Evolutionary conservation across 176 grass and related monocot species (phyloP), one percentile per base, ranked within the genome.

Genomic region (Oryza glumipatula): DNA sequence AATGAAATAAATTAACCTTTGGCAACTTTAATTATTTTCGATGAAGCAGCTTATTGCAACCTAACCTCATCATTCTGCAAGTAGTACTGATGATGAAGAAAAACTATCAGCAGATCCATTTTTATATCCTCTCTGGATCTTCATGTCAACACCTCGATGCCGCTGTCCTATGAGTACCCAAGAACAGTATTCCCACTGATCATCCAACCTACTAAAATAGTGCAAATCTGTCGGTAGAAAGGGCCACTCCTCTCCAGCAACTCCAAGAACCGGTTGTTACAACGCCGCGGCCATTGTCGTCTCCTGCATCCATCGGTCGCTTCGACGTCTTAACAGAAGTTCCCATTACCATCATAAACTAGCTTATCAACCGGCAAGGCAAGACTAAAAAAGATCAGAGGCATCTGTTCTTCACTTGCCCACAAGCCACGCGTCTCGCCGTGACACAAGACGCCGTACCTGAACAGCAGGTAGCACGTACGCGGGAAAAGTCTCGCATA

Each of bases 391-490:
- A 51, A 67, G 11, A 26, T 9, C 56, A 3, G 39, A 22, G 56
- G 19, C 0, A 10, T 9, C 0, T 7, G 54, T 65, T 39, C 39
- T 49, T 82, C 47, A 81, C 45, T 72, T 22, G 16, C 12, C 6
- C 21, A 7, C 24, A 69, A 22, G 72, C 32, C 67, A 79, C 88
- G 88, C 84, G 74, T 86, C 60, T 4, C 30, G n/a, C 66, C 30
- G 68, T 38, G 79, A 23, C 84, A 67, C 36, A 46, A 28, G 26
- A 61, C 26, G 74, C 39, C 41, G 80, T 83, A 48, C 84, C 79
- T 41, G 46, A 41, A 17, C 47, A 68, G 79, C 79, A 15, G 88
- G 71, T 83, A 79, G 84, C 84, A 86, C 88, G 88, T 86, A 89
- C 65, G 41, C 77, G 6, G 48, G 4, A 10, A 47, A 52, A 32